Percentiles rank a stretch among this genome's conserved stretches.
Conservation (phyloP, 495 filamentous ascomycete species). For the Aspergillus sclerotioniger region DNA sequence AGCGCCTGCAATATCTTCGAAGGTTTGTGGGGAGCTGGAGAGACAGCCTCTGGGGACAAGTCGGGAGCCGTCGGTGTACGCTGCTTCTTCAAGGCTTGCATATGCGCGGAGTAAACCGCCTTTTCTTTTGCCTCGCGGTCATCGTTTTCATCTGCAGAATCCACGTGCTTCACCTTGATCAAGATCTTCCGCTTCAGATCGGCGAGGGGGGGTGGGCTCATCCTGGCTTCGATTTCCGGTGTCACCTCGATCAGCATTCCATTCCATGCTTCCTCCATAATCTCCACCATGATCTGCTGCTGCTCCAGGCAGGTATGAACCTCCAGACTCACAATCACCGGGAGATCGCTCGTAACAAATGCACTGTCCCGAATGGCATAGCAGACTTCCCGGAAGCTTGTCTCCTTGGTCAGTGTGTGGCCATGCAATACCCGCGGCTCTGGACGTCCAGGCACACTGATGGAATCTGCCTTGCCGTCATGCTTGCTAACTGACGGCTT, state of each 20-base stretch:
- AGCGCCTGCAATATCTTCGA: slow-evolving; percentile 74
- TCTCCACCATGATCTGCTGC: slow-evolving; percentile 84
- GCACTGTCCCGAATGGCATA: slow-evolving; percentile 73
- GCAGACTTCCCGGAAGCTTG: slow-evolving; percentile 82
- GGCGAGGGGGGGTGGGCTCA: slow-evolving; percentile 60
- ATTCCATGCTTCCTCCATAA: slow-evolving; percentile 78
- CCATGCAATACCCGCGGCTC: slow-evolving; percentile 87
- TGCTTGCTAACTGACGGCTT: slow-evolving; percentile 6
- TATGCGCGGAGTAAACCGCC: slow-evolving; percentile 19
- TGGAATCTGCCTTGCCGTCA: slow-evolving; percentile 23
- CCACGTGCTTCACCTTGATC: slow-evolving; percentile 80
- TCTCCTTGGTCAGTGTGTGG: slow-evolving; percentile 83
- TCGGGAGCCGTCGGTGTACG: slow-evolving; percentile 4
- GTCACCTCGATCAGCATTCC: slow-evolving; percentile 63
- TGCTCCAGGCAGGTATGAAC: slow-evolving; percentile 77
- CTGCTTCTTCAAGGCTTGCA: slow-evolving; percentile 10
- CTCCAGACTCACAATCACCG: slow-evolving; percentile 86
- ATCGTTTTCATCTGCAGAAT: slow-evolving; percentile 30
- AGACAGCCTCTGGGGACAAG: slow-evolving; percentile 11
- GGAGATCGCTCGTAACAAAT: slow-evolving; percentile 71
- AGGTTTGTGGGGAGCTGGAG: slow-evolving; percentile 43
- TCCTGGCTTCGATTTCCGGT: slow-evolving; percentile 42
- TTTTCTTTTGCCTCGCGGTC: slow-evolving; percentile 26
- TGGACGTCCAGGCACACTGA: slow-evolving; percentile 29
- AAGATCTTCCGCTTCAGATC: slow-evolving; percentile 75